Evolutionary conservation across 768 basidiomycete species (phyloP).

Genomic region (Lactifluus subvellereus): DNA sequence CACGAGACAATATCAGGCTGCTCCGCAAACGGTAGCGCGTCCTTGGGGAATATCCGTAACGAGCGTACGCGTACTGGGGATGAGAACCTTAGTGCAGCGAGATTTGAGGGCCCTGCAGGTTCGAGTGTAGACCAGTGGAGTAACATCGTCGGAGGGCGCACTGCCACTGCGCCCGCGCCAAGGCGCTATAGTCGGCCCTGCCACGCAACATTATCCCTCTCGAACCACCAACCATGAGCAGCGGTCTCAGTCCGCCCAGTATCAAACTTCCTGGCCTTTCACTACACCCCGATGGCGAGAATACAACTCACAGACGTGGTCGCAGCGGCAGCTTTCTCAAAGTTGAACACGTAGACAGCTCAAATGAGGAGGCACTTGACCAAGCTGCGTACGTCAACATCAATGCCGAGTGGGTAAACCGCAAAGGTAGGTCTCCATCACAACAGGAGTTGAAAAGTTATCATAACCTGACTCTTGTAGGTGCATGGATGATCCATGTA

Average conservation of each 20-base stretch:
- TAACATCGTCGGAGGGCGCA: conserved; percentile 15
- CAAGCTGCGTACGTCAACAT: conserved; percentile 76
- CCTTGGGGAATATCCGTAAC: conserved; percentile 65
- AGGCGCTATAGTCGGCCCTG: no score
- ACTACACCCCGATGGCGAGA: background rate
- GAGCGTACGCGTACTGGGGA: conserved; percentile 61
- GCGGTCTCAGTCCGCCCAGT: conserved; percentile 12
- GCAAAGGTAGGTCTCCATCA: conserved; percentile 56
- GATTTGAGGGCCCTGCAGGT: conserved; percentile 49
- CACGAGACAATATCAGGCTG: conserved; percentile 61
- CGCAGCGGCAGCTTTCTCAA: conserved; percentile 75
- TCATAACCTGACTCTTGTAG: conserved; percentile 38
- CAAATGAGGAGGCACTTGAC: conserved; percentile 70
- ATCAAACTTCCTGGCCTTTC: conserved; percentile 18
- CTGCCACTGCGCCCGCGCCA: background rate
- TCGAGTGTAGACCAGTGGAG: conserved; percentile 65
- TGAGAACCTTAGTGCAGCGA: conserved; percentile 69
- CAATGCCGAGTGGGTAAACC: conserved; percentile 92
- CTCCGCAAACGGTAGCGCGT: conserved; percentile 53
- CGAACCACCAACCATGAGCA: background rate
- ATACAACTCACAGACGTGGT: conserved; percentile 32
- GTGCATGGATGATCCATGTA: conserved; percentile 97
- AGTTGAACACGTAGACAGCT: conserved; percentile 75
- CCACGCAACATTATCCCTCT: background rate
- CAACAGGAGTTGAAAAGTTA: background rate